Evolutionary conservation across 495 filamentous ascomycete species (phyloP).

Genomic region (Hyaloscypha bicolor): DNA sequence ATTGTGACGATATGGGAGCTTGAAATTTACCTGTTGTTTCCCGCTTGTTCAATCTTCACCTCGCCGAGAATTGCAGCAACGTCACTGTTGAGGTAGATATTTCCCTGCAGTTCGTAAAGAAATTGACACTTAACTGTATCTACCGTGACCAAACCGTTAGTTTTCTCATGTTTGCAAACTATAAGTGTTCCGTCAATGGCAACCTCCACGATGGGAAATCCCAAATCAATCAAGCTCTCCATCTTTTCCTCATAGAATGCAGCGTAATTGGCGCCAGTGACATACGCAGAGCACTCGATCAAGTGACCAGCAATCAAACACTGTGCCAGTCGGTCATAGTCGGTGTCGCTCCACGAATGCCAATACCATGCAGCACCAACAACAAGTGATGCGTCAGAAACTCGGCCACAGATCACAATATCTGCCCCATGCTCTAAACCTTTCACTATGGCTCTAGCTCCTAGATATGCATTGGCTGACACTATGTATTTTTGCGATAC

Average conservation of each 20-base stretch:
- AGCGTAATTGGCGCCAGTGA: constrained; percentile 57
- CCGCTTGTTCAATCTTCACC: constrained; percentile 37
- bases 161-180: constrained; percentile 18
- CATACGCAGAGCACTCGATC: constrained; percentile 58
- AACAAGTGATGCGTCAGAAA: too few species aligned
- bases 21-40: too few species aligned
- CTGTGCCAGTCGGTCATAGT: too few species aligned
- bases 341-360: too few species aligned
- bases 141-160: constrained; percentile 36
- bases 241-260: constrained; percentile 54
- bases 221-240: neutral
- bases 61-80: constrained; percentile 41
- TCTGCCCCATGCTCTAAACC: too few species aligned
- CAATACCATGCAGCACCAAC: too few species aligned
- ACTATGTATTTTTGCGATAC: too few species aligned
- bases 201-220: constrained; percentile 55
- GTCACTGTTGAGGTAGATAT: constrained; percentile 58
- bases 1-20: too few species aligned
- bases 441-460: too few species aligned
- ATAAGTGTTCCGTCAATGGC: constrained; percentile 47
- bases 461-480: too few species aligned
- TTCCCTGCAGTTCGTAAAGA: constrained; percentile 62
- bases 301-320: too few species aligned
- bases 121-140: constrained; percentile 55
- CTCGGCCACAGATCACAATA: too few species aligned